Conservation (phyloP, 805 yeast species). For the Spathaspora arborariae region DNA sequence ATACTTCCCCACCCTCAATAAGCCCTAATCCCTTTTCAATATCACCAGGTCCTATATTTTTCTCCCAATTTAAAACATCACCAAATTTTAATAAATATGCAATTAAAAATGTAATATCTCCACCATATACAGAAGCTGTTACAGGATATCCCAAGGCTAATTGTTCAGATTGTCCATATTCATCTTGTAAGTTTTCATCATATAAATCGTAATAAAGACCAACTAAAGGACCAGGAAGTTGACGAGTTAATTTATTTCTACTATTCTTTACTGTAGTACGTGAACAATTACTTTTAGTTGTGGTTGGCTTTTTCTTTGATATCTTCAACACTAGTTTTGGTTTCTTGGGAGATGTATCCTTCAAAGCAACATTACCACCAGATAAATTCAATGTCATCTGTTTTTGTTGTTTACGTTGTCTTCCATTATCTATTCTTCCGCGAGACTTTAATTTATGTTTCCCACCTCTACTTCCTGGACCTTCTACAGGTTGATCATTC, state of each 20-base stretch:
- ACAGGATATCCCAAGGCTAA: conserved; percentile 36
- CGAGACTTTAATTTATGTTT: conserved; percentile 18
- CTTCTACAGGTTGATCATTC: conserved; percentile 32
- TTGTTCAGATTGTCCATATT: conserved; percentile 15
- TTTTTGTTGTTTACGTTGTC: background rate
- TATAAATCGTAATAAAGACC: conserved; percentile 32
- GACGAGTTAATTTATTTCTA: conserved; percentile 26
- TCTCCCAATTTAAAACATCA: conserved; percentile 17
- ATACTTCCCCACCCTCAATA: conserved; percentile 13
- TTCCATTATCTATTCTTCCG: background rate
- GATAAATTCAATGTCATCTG: background rate
- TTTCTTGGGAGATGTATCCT: background rate
- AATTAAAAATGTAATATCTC: conserved; percentile 30
- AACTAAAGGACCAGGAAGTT: conserved; percentile 39
- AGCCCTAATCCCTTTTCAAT: conserved; percentile 34
- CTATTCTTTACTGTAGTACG: conserved; percentile 31
- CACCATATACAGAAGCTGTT: conserved; percentile 22
- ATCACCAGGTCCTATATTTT: conserved; percentile 31
- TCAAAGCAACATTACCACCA: background rate
- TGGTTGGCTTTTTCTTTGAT: background rate
- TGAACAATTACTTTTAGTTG: background rate
- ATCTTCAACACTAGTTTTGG: conserved; percentile 8
- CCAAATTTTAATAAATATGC: conserved; percentile 30
- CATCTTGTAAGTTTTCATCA: conserved; percentile 30
- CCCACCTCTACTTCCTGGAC: conserved; percentile 41